phyloP scores from a whole-genome alignment of 2,329 filamentous ascomycete genomes.

The Fusarium sp. region DNA sequence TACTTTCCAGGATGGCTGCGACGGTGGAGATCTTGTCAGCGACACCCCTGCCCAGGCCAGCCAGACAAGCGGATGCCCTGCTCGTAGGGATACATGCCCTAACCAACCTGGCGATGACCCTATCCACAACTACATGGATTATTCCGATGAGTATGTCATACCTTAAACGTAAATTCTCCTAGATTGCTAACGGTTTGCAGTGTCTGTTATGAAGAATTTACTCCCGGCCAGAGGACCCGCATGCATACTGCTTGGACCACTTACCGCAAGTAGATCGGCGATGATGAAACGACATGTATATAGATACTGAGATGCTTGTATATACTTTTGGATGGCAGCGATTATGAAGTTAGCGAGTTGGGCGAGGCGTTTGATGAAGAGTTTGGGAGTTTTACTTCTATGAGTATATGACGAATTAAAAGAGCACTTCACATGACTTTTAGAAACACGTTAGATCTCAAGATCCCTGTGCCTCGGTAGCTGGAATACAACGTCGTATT shows the following conservation, averaged over 20 bases:
- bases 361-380: not conserved
- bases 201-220: constrained; percentile 45
- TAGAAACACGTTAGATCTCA: not conserved
- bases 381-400: not conserved
- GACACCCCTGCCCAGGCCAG: constrained; percentile 58
- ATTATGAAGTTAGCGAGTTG: not conserved
- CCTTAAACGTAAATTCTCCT: accelerated
- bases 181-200: not conserved
- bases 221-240: constrained; percentile 39
- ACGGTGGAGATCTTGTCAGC: constrained; percentile 55
- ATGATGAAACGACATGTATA: constrained; percentile 3
- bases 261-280: constrained; percentile 24
- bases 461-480: not conserved
- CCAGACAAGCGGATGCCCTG: constrained; percentile 54
- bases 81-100: constrained; percentile 53
- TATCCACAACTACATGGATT: constrained; percentile 57
- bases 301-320: not conserved
- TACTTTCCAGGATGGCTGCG: constrained; percentile 56
- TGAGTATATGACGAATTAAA: not conserved
- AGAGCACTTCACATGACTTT: not conserved
- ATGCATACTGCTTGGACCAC: constrained; percentile 42
- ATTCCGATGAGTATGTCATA: constrained; percentile 57
- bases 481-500: no score
- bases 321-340: not conserved
- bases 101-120: constrained; percentile 51